Percentiles rank a stretch among this genome's conserved stretches.
phyloP scores from a whole-genome alignment of 306 rosid genomes.

The Crataegus laevigata region DNA sequence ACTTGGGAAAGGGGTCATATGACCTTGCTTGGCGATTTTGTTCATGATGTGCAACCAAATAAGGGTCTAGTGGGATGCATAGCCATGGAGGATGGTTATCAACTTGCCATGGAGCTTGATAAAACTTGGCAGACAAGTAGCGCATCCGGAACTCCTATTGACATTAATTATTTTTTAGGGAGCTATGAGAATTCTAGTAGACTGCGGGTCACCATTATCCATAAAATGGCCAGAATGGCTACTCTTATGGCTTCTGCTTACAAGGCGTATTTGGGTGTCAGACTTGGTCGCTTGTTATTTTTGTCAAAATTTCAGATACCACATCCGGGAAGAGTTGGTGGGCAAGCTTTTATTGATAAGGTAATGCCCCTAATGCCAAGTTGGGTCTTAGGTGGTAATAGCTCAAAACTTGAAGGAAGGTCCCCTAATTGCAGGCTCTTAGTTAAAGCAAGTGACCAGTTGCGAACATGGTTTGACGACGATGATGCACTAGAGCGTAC shows the following conservation, averaged over 20 bases:
- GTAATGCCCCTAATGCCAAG: conserved; percentile 83
- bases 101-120: conserved; percentile 75
- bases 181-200: conserved; percentile 71
- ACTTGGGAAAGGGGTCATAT: conserved; percentile 91
- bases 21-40: conserved; percentile 89
- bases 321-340: conserved; percentile 93
- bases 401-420: conserved; percentile 94
- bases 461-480: conserved; percentile 71
- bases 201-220: conserved; percentile 64
- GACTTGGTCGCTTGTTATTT: conserved; percentile 89
- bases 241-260: too few species aligned
- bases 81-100: conserved; percentile 98
- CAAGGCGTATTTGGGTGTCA: conserved; percentile 85
- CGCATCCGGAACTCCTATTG: conserved; percentile 51
- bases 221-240: conserved; percentile 98
- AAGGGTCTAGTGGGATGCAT: conserved; percentile 98
- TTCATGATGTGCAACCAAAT: conserved; percentile 99
- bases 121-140: conserved; percentile 52
- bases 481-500: conserved; percentile 90
- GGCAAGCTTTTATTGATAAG: conserved; percentile 61
- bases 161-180: conserved; percentile 58
- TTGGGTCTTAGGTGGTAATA: conserved; percentile 97
- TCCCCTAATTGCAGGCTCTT: conserved; percentile 73
- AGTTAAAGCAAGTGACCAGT: conserved; percentile 73
- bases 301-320: conserved; percentile 84